Conservation (phyloP, 1,139 yeast genomes). For the Hemisphaericaspora xylanilytica region DNA sequence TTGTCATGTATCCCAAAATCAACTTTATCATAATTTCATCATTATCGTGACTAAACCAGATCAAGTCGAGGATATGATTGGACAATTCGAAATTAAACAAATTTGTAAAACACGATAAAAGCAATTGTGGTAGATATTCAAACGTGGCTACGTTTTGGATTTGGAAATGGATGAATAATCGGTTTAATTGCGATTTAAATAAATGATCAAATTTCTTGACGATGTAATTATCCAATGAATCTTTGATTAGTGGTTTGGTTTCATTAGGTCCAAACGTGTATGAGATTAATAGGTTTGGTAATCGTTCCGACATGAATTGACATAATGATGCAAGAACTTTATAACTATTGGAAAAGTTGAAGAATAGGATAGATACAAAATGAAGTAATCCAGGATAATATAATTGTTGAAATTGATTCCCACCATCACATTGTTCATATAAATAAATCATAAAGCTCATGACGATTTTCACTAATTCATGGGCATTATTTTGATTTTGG, state of each 20-base stretch:
- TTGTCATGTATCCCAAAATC: slow-evolving; percentile 48
- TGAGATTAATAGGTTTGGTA: slow-evolving; percentile 24
- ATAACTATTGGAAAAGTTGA: slow-evolving; percentile 31
- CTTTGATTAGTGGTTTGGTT: slow-evolving; percentile 8
- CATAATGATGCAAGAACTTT: slow-evolving; percentile 47
- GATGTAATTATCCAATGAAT: slow-evolving; percentile 10
- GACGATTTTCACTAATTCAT: slow-evolving; percentile 26
- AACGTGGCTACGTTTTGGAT: slow-evolving; percentile 32
- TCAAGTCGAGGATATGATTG: slow-evolving; percentile 49
- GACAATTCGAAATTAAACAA: slow-evolving; percentile 26
- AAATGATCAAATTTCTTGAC: slow-evolving; percentile 45
- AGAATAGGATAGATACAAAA: slow-evolving; percentile 43
- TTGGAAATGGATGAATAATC: slow-evolving; percentile 51
- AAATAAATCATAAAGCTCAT: slow-evolving; percentile 23
- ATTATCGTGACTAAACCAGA: slow-evolving; percentile 52
- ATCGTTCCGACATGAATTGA: slow-evolving; percentile 38
- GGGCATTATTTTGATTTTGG: slow-evolving; percentile 28
- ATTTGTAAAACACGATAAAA: slow-evolving; percentile 22
- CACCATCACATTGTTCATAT: slow-evolving; percentile 16
- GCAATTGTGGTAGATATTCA: slow-evolving; percentile 25
- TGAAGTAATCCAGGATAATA: slow-evolving; percentile 26
- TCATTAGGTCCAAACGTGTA: slow-evolving; percentile 11
- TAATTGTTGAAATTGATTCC: slow-evolving; percentile 10
- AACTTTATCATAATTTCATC: slow-evolving; percentile 38
- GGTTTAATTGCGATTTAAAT: slow-evolving; percentile 42